Base-by-base conservation (phyloP, 148 eudicot species). In the Amaranthus hypochondriacus region DNA sequence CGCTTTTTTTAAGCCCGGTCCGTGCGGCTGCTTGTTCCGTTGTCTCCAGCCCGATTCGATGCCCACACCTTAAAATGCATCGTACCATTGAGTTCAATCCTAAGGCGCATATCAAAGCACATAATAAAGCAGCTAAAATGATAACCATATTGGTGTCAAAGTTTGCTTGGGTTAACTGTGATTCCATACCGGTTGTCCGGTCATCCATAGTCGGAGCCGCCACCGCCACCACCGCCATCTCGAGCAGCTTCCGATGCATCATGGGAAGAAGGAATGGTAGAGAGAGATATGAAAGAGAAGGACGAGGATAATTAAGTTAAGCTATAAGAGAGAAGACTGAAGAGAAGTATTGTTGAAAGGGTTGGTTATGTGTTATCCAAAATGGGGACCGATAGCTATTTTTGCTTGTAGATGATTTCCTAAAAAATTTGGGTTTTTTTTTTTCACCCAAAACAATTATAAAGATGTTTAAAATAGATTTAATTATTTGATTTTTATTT, bases 61-160 rank as follows among this genome's bases (percentile, higher is more conserved):
- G 67, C 47, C 78, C 82, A 56, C 84, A 77, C 55, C 84, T 49
- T 21, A 81, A 71, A 50, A 76, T 72, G 52, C 87, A 86, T n/a
- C 86, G 87, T 48, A 82, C 76, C 13, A 88, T 57, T 12, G 84
- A 80, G 75, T 84, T 88, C 50, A 88, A 68, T 55, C 84, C 92
- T 18, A 88, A 56, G 1, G 87, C 86, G 6, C 81, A 82, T 62
- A 88, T 73, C 57, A 88, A 72, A 7, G 87, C 83, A 60, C 87
- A 86, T 12, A 88, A 75, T 12, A 86, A 47, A 15, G 87, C 89
- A 5, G 87, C 89, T 56, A 88, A 74, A 14, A 88, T 77, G 2
- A 88, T 79, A 10, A 88, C 84, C 87, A 84, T 82, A 69, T 84
- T 84, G 28, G 83, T 77, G 77, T 86, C 87, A 52, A 88, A 88